Conservation (phyloP, 164 flowering plant genomes). For the Kingdonia uniflora region DNA sequence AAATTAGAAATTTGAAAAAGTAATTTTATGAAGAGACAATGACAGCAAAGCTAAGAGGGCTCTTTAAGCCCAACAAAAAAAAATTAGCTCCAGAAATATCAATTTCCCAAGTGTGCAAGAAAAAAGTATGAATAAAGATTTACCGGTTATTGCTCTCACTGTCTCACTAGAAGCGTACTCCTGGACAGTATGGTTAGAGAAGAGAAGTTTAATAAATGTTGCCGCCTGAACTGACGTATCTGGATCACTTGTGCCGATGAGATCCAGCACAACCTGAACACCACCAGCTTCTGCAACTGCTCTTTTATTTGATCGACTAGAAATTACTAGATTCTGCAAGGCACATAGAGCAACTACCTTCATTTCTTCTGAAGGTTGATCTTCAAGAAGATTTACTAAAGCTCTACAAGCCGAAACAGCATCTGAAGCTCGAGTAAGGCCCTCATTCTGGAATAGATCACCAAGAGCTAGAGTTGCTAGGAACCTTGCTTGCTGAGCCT, state of each 20-base stretch:
- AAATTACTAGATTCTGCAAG: slow-evolving; percentile 94
- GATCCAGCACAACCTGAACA: slow-evolving; percentile 89
- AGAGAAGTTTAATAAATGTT: slow-evolving; percentile 86
- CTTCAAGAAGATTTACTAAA: slow-evolving; percentile 89
- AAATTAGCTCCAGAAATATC: too few species aligned
- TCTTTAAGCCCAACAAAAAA: too few species aligned
- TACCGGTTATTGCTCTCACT: slow-evolving; percentile 94
- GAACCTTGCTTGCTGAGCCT: slow-evolving; percentile 86
- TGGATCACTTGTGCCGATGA: slow-evolving; percentile 82
- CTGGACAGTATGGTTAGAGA: slow-evolving; percentile 90
- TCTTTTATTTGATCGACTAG: slow-evolving; percentile 88
- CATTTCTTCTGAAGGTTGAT: slow-evolving; percentile 98
- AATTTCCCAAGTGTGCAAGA: too few species aligned
- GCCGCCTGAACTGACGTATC: slow-evolving; percentile 97
- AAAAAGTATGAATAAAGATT: slow-evolving; percentile 1
- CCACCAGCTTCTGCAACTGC: slow-evolving; percentile 99
- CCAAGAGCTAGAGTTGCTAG: slow-evolving; percentile 95
- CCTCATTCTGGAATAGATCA: slow-evolving; percentile 92
- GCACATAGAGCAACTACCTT: slow-evolving; percentile 98
- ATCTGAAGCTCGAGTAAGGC: slow-evolving; percentile 75
- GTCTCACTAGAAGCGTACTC: slow-evolving; percentile 98
- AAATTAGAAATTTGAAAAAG: too few species aligned
- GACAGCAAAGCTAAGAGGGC: too few species aligned
- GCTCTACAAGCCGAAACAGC: slow-evolving; percentile 98
- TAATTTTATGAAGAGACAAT: too few species aligned